phyloP scores from a whole-genome alignment of 306 rosid species.

The Vigna reflexopilosa region DNA sequence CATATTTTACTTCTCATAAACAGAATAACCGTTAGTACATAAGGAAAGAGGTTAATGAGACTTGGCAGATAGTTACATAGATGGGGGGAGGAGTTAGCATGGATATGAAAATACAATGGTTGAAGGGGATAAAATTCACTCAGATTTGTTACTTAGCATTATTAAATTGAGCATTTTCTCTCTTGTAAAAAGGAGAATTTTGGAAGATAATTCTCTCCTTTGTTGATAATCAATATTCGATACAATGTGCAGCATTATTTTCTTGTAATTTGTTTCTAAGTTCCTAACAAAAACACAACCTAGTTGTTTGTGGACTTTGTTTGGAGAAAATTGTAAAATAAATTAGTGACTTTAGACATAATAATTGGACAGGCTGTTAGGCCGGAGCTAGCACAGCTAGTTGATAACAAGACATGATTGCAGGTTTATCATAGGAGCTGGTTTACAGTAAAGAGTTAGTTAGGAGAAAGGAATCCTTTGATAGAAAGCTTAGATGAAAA shows the following conservation, averaged over 20 bases:
- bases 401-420: too few species aligned
- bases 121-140: not conserved
- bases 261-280: not conserved
- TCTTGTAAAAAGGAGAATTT: not conserved
- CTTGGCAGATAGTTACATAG: not conserved
- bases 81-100: not conserved
- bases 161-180: not conserved
- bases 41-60: not conserved
- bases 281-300: not conserved
- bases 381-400: too few species aligned
- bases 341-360: conserved; percentile 5
- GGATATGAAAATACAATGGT: not conserved
- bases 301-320: not conserved
- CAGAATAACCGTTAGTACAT: not conserved
- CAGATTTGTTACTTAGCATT: not conserved
- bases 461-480: too few species aligned
- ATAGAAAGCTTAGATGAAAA: too few species aligned
- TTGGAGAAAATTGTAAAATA: conserved; percentile 1
- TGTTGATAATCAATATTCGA: not conserved
- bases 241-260: not conserved
- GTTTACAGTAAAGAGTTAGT: too few species aligned
- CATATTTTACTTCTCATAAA: conserved; percentile 18
- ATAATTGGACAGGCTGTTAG: not conserved
- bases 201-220: not conserved
- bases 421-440: too few species aligned